phyloP scores from a whole-genome alignment of 352 stramenopile genomes.

The Saprolegnia diclina region DNA sequence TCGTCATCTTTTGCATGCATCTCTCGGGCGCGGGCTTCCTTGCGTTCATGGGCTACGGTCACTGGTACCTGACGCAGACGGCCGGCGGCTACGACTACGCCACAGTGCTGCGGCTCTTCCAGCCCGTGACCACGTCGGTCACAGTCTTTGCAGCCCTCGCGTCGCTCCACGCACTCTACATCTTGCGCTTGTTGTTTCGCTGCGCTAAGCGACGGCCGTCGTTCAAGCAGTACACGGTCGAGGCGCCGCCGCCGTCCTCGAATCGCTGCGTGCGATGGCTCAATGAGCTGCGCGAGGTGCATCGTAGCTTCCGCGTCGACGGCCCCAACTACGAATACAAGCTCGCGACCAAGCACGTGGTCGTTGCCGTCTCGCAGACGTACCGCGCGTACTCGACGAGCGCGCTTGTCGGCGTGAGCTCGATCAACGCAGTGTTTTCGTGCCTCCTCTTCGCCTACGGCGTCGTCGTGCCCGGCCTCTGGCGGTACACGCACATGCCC shows the following conservation, averaged over 20 bases:
- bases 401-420: conserved; percentile 15
- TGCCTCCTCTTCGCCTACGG: conserved; percentile 18
- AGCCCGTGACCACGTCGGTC: neutral
- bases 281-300: neutral
- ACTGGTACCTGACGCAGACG: neutral
- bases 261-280: neutral
- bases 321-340: conserved; percentile 1
- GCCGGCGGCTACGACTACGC: conserved; percentile 2
- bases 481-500: neutral
- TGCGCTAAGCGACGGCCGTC: neutral
- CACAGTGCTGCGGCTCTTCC: neutral
- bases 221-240: neutral
- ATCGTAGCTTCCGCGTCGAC: neutral
- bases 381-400: conserved; percentile 28
- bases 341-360: conserved; percentile 8
- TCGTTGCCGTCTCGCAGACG: conserved; percentile 16
- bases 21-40: neutral
- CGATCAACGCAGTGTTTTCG: conserved; percentile 29
- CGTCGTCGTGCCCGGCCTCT: neutral
- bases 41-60: neutral
- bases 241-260: neutral
- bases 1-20: neutral
- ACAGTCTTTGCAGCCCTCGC: neutral
- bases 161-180: neutral
- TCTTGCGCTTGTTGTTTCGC: neutral